phyloP scores from a whole-genome alignment of 2,329 filamentous ascomycete species.

The Cladosporium sp. region DNA sequence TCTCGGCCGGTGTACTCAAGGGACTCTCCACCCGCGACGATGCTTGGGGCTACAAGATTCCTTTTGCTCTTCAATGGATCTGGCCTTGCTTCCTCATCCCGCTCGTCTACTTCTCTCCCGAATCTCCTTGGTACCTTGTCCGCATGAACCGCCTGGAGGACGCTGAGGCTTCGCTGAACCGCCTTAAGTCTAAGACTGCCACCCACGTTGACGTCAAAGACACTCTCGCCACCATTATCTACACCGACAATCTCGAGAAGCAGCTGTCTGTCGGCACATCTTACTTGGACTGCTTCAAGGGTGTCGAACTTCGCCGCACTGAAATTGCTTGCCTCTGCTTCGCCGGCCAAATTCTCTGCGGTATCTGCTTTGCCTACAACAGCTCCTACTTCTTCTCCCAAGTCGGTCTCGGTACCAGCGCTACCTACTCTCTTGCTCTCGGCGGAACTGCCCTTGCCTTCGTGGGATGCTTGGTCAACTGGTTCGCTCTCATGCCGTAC shows the following conservation, averaged over 20 bases:
- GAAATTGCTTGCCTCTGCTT: conserved; percentile 38
- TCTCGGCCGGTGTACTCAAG: conserved; percentile 34
- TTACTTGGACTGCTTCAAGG: conserved; percentile 37
- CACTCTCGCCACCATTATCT: conserved; percentile 35
- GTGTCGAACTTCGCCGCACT: conserved; percentile 43
- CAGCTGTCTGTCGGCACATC: conserved; percentile 25
- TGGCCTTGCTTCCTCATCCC: conserved; percentile 33
- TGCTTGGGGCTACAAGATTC: conserved; percentile 31
- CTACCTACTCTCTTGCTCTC: conserved; percentile 35
- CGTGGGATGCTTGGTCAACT: conserved; percentile 22
- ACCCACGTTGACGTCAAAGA: conserved; percentile 22
- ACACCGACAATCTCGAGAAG: conserved; percentile 35
- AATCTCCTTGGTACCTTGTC: conserved; percentile 30
- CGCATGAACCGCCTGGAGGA: conserved; percentile 24
- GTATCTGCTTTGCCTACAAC: conserved; percentile 33
- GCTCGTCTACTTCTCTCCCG: conserved; percentile 26
- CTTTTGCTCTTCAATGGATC: conserved; percentile 48
- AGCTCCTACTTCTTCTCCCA: conserved; percentile 37
- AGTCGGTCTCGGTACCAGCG: conserved; percentile 31
- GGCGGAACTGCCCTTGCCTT: conserved; percentile 21
- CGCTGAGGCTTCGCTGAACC: conserved; percentile 21
- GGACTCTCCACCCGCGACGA: conserved; percentile 9
- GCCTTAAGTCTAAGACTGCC: conserved; percentile 24
- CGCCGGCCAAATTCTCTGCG: conserved; percentile 33
- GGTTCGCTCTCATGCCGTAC: conserved; percentile 30